phyloP scores from a whole-genome alignment of 352 stramenopile species.

The Achlya hypogyna region DNA sequence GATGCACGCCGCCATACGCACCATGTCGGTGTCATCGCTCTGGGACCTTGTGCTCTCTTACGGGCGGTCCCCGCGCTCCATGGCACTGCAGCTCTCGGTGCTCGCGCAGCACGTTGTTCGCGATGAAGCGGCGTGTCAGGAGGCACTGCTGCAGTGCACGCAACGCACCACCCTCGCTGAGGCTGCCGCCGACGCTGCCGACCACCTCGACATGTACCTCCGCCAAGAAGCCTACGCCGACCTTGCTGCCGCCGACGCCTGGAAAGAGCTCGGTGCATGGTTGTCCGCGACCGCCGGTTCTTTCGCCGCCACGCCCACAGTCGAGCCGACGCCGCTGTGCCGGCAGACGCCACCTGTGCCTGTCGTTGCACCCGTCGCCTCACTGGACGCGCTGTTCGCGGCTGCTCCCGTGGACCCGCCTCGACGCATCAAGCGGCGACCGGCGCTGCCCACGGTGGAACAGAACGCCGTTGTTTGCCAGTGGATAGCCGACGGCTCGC shows the following conservation, averaged over 20 bases:
- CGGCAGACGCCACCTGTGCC: not conserved
- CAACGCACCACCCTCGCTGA: conserved; percentile 24
- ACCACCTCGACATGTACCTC: conserved; percentile 18
- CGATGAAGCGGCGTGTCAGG: conserved; percentile 37
- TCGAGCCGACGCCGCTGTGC: not conserved
- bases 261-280: not conserved
- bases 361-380: not conserved
- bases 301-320: not conserved
- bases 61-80: conserved; percentile 35
- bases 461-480: not conserved
- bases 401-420: not conserved
- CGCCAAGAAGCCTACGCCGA: not conserved
- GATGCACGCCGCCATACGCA: conserved; percentile 38
- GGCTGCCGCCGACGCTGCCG: conserved; percentile 23
- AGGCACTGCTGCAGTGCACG: conserved; percentile 9
- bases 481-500: not conserved
- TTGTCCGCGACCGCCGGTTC: not conserved
- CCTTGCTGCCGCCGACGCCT: not conserved
- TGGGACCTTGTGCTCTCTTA: conserved; percentile 51
- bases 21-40: conserved; percentile 43
- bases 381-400: not conserved
- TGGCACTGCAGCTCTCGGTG: conserved; percentile 28
- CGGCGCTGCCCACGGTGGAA: not conserved
- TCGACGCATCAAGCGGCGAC: not conserved
- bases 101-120: conserved; percentile 28